These are phyloP conservation scores for Rhynchosporium secalis DNA, from an alignment of 2,329 filamentous ascomycete species.

Conservation along the genomic window DNA sequence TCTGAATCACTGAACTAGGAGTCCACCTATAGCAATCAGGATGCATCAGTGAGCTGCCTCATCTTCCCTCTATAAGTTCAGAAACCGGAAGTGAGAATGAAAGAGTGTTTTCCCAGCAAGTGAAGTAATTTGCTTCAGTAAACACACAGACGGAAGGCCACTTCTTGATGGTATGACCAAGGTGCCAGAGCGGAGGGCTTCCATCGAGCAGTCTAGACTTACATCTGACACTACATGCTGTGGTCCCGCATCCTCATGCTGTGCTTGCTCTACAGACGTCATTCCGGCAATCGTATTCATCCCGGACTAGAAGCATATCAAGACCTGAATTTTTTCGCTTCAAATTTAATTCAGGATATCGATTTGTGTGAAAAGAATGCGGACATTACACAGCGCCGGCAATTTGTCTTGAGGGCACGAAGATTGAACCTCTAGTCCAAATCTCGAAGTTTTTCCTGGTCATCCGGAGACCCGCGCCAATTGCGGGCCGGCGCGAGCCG, in stretches of 20 bases:
- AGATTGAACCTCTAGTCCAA: too few relatives aligned
- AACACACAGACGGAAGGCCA: not conserved
- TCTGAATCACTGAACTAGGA: conserved; percentile 14
- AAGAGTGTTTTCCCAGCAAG: too few relatives aligned
- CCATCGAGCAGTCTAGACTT: not conserved
- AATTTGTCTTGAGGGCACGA: too few relatives aligned
- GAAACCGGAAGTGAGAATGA: not conserved
- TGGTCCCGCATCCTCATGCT: conserved; percentile 13
- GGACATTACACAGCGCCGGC: too few relatives aligned
- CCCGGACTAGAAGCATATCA: not conserved
- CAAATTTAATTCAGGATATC: too few relatives aligned
- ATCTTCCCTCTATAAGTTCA: not conserved
- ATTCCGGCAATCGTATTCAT: not conserved
- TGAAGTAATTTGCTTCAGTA: too few relatives aligned
- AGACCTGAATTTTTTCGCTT: not conserved
- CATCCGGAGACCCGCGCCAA: too few relatives aligned
- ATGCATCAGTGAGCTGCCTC: not conserved
- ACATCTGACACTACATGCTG: conserved; percentile 12
- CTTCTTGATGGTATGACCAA: not conserved
- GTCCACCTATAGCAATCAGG: conserved; percentile 4
- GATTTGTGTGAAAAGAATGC: too few relatives aligned
- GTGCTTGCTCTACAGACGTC: not conserved
- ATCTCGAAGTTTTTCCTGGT: too few relatives aligned
- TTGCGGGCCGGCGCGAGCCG: too few relatives aligned
- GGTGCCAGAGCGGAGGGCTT: not conserved